Base-by-base conservation (phyloP, 441 rosid genomes). In the Daphne laureola region DNA sequence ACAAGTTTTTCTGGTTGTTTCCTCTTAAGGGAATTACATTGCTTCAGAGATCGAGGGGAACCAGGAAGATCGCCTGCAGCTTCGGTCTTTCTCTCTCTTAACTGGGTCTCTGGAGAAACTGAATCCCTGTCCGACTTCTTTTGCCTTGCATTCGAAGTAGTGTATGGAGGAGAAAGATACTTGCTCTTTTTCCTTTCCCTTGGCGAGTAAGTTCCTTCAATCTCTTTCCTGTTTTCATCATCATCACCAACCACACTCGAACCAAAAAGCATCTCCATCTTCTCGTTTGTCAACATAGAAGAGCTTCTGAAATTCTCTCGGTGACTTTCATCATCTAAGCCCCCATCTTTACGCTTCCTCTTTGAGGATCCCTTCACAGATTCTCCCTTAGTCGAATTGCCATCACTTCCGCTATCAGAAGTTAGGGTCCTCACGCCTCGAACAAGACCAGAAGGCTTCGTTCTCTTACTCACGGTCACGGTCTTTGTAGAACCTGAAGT, bases 181-280 rank as follows among this genome's bases (percentile, higher is more conserved):
- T 73, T 83, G 83, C 98, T 92, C 79, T 73, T 87, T 79, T 85
- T 93, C 73, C 96, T 75, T 64, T 82, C 92, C 62, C 98, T 78
- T 43, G 67, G 59, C 21, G 64, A 57, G 17, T 65, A 50, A 23
- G 49, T 69, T 26, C 72, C 71, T 65, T 54, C 59, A 14, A 45
- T 46, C 53, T 46, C 71, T 27, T 67, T 69, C 55, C 68, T 43
- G 48, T 64, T 45, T 53, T 65, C 70, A 9, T 61, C 66, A 58
- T 67, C 64, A 58, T 43, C 68, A 57, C 21, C 56, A 16, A 38
- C 53, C 35, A 43, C 43, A 23, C 43, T 50, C 12, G 46, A 38
- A 46, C 43, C 63, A 53, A 52, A 67, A 42, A 35, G 64, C 61
- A 48, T 60, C 65, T 67, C 61, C 67, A 54, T 69, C 63, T 67